phyloP scores from a whole-genome alignment of 1,139 yeast species.

The Debaryomyces nepalensis region DNA sequence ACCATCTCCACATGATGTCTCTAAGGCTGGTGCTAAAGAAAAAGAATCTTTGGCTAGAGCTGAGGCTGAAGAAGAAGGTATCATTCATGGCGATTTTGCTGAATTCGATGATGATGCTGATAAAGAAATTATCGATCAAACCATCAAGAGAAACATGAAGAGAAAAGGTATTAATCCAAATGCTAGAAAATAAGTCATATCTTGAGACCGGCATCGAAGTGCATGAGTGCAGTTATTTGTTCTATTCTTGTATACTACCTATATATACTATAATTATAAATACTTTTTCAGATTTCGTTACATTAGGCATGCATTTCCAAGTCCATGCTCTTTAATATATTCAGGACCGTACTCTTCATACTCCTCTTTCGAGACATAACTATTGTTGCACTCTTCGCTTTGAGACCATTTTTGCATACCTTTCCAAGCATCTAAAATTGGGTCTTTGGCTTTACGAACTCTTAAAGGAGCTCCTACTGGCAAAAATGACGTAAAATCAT shows the following conservation, averaged over 20 bases:
- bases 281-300: slow-evolving; percentile 14
- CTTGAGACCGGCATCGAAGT: slow-evolving; percentile 7
- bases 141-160: slow-evolving; percentile 72
- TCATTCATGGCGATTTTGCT: slow-evolving; percentile 86
- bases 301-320: slow-evolving; percentile 63
- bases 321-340: slow-evolving; percentile 83
- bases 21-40: slow-evolving; percentile 88
- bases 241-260: slow-evolving; percentile 18
- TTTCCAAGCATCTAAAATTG: slow-evolving; percentile 84
- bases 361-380: slow-evolving; percentile 68
- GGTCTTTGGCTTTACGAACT: slow-evolving; percentile 68
- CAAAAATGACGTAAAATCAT: slow-evolving; percentile 69
- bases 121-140: slow-evolving; percentile 70
- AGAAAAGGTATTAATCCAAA: slow-evolving; percentile 82
- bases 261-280: slow-evolving; percentile 11
- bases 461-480: slow-evolving; percentile 70
- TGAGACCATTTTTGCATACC: slow-evolving; percentile 88
- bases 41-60: slow-evolving; percentile 81
- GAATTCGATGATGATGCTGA: slow-evolving; percentile 79
- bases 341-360: slow-evolving; percentile 91
- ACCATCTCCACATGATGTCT: slow-evolving; percentile 79
- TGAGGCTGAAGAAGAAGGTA: slow-evolving; percentile 79
- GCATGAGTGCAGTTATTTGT: slow-evolving; percentile 12
- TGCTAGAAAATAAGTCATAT: slow-evolving; percentile 17
- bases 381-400: slow-evolving; percentile 48